Percentiles rank a stretch among this genome's conserved stretches.
phyloP scores from a whole-genome alignment of 805 yeast genomes.

The Suhomyces canberraensis region DNA sequence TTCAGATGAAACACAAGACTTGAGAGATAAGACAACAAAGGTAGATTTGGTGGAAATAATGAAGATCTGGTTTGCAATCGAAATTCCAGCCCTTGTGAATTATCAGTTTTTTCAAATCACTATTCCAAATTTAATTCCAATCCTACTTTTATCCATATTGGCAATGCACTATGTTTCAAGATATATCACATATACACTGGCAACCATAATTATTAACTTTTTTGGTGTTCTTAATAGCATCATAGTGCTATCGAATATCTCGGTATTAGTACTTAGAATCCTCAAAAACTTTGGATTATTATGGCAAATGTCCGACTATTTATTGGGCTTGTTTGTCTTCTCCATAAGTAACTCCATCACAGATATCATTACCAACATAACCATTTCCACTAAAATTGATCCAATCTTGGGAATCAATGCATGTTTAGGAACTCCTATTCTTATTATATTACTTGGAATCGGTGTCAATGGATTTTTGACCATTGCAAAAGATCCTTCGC shows the following conservation, averaged over 20 bases:
- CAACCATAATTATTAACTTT: slow-evolving; percentile 8
- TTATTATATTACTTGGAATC: slow-evolving; percentile 47
- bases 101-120: slow-evolving; percentile 15
- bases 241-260: slow-evolving; percentile 24
- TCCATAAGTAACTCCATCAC: slow-evolving; percentile 52
- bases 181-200: slow-evolving; percentile 1
- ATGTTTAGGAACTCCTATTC: slow-evolving; percentile 52
- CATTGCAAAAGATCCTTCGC: slow-evolving; percentile 2
- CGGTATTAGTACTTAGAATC: slow-evolving; percentile 22
- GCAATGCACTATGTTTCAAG: slow-evolving; percentile 2
- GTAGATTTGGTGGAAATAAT: not conserved
- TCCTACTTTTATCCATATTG: slow-evolving; percentile 3
- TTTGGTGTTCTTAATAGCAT: slow-evolving; percentile 25
- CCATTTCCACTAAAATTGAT: slow-evolving; percentile 39
- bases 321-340: slow-evolving; percentile 47
- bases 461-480: slow-evolving; percentile 41
- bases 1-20: not conserved
- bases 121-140: slow-evolving; percentile 7
- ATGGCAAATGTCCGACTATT: slow-evolving; percentile 43
- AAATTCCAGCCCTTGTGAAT: slow-evolving; percentile 16
- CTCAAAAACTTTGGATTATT: slow-evolving; percentile 46
- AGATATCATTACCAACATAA: slow-evolving; percentile 49
- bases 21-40: not conserved
- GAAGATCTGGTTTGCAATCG: slow-evolving; percentile 17
- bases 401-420: slow-evolving; percentile 46